Evolutionary conservation across 208 protist species (phyloP).

Genomic region (Naegleria gruberi): DNA sequence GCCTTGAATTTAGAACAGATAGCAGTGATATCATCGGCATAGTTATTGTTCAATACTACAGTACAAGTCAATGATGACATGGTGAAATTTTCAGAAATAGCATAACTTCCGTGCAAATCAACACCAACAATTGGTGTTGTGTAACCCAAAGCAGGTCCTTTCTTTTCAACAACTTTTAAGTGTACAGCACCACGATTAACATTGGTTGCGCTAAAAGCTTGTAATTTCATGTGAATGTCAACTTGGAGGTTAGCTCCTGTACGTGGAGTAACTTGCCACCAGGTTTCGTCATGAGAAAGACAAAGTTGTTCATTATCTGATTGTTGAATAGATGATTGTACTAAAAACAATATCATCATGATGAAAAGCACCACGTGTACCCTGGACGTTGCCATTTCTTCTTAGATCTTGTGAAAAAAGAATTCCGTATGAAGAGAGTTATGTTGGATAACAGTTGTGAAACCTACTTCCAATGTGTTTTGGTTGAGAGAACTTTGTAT

Average conservation of each 20-base stretch:
- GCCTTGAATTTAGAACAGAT: background rate
- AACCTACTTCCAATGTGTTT: too few species aligned
- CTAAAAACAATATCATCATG: too few species aligned
- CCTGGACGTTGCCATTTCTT: too few species aligned
- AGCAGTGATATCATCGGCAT: background rate
- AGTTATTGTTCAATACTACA: background rate
- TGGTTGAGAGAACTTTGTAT: too few species aligned
- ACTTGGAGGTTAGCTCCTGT: background rate
- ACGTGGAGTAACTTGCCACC: background rate
- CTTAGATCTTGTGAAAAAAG: too few species aligned
- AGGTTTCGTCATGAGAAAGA: background rate
- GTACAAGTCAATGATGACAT: background rate
- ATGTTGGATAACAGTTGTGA: too few species aligned
- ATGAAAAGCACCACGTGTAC: too few species aligned
- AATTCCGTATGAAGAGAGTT: too few species aligned
- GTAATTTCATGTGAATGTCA: background rate
- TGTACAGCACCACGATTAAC: background rate
- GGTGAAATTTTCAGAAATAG: background rate
- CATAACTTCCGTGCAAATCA: background rate
- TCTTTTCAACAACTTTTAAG: background rate
- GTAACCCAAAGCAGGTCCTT: background rate
- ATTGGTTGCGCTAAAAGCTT: background rate
- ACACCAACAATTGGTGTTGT: background rate
- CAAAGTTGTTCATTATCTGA: too few species aligned
- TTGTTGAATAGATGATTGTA: too few species aligned